These are phyloP conservation scores for Aegilops tauschii DNA, from an alignment of 176 grass and related monocot species.

Conservation along the genomic window DNA sequence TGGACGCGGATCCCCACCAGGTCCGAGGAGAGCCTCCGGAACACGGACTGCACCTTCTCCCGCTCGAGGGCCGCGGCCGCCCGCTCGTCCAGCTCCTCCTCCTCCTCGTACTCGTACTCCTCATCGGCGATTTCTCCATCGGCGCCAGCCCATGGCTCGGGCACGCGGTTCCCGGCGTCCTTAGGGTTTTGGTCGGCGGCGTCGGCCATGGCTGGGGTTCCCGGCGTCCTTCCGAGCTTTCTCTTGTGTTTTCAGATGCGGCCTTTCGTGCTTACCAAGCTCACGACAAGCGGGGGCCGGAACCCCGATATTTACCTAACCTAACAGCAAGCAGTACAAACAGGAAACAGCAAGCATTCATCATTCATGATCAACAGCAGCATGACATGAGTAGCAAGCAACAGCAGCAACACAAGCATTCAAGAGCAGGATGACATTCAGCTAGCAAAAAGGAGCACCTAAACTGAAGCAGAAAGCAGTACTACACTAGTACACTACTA, in stretches of 20 bases:
- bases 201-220: constrained; percentile 42
- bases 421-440: too few relatives aligned
- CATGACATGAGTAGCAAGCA: too few relatives aligned
- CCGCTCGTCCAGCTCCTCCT: constrained; percentile 50
- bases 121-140: constrained; percentile 21
- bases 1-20: constrained; percentile 73
- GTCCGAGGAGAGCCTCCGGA: constrained; percentile 43
- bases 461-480: too few relatives aligned
- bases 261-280: constrained; percentile 20
- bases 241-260: background rate
- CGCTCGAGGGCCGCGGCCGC: constrained; percentile 41
- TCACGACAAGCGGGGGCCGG: background rate
- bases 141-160: background rate
- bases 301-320: too few relatives aligned
- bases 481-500: too few relatives aligned
- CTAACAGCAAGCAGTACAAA: too few relatives aligned
- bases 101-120: constrained; percentile 22
- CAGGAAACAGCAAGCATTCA: too few relatives aligned
- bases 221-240: background rate
- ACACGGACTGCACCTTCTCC: constrained; percentile 46
- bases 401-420: too few relatives aligned
- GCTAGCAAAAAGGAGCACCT: too few relatives aligned
- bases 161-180: background rate
- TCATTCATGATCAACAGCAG: too few relatives aligned
- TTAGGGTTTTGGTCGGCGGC: constrained; percentile 48